These are phyloP conservation scores for Rhodotorula sp. DNA, from an alignment of 1,284 basidiomycete species.

Conservation along the genomic window DNA sequence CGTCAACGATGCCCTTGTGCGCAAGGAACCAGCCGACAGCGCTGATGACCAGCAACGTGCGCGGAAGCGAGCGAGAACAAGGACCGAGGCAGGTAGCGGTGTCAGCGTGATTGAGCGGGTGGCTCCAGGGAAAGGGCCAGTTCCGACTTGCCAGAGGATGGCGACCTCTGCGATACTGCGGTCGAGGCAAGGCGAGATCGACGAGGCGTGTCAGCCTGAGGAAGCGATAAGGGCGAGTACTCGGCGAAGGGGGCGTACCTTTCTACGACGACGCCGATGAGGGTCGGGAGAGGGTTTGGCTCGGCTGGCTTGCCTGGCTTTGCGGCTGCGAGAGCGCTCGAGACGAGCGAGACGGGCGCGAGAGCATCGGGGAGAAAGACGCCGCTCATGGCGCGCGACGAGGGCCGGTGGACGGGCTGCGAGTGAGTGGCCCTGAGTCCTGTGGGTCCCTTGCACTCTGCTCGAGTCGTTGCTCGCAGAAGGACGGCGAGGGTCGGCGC, in stretches of 20 bases:
- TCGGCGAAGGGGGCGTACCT: conserved; percentile 15
- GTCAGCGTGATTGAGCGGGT: too few species aligned
- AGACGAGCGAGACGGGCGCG: background rate
- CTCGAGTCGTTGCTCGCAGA: too few species aligned
- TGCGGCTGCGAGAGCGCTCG: background rate
- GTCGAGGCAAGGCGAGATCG: too few species aligned
- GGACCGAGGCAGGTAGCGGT: too few species aligned
- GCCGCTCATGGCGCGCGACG: background rate
- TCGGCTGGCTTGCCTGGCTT: conserved; percentile 2
- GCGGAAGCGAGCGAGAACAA: background rate
- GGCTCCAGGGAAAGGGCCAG: rapidly evolving
- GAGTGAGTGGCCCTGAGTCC: background rate
- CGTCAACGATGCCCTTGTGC: conserved; percentile 52
- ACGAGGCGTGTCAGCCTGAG: background rate
- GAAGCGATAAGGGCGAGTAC: background rate
- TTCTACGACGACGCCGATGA: conserved; percentile 33
- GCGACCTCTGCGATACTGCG: conserved; percentile 41
- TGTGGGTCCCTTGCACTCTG: too few species aligned
- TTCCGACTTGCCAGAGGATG: conserved; percentile 30
- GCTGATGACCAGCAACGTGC: background rate
- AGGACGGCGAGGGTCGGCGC: too few species aligned
- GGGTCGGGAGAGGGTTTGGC: conserved; percentile 18
- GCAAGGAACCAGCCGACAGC: conserved; percentile 53
- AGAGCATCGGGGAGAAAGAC: background rate
- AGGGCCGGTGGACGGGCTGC: too few species aligned